Base-by-base conservation (phyloP, 345 rosid genomes). In the Noccaea bulbosa region DNA sequence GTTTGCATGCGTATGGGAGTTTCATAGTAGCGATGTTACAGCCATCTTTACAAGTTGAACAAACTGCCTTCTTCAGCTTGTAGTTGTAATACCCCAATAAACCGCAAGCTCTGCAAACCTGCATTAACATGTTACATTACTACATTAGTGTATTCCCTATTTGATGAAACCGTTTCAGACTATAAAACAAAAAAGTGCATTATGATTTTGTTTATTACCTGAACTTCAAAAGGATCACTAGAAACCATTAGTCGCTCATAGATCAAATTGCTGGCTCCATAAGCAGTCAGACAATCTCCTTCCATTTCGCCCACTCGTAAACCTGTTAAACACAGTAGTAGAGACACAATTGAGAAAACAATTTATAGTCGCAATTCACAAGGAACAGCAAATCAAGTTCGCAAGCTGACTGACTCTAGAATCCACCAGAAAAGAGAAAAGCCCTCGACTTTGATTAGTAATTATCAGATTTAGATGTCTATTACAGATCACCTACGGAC, bases 301-400 rank as follows among this genome's bases (percentile, higher is more conserved):
- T 91, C 99, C 96, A 89, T 94, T 80, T 94, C 99, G 75, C 99
- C 99, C 17, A 94, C 99, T 78, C 99, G 67, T 59, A 94, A 80
- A 52, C 98, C 97, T 93, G 77, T 27, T 20, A n/a, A 69, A 67
- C 66, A 71, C n/a, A n/a, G n/a, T 50, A 49, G 46, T 65, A 41
- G 39, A 62, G 40, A 56, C 46, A 56, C 48, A 56, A 5, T 37
- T 44, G 35, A 69, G 55, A 66, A 14, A 5, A 47, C 43, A 65
- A 70, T 15, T 37, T 10, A 16, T 45, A 37, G 12, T 53, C 30
- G 30, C 4, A 27, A 27, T 2, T 27, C 30, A n/a, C n/a, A 27
- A n/a, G n/a, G n/a, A n/a, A n/a, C n/a, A n/a, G n/a, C n/a, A n/a
- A n/a, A n/a, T n/a, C 30, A 27, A 27, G 30, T 27, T 27, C 30